Conservation (phyloP, 225 moss, liverwort and hornwort genomes). For the Lunularia cruciata region DNA sequence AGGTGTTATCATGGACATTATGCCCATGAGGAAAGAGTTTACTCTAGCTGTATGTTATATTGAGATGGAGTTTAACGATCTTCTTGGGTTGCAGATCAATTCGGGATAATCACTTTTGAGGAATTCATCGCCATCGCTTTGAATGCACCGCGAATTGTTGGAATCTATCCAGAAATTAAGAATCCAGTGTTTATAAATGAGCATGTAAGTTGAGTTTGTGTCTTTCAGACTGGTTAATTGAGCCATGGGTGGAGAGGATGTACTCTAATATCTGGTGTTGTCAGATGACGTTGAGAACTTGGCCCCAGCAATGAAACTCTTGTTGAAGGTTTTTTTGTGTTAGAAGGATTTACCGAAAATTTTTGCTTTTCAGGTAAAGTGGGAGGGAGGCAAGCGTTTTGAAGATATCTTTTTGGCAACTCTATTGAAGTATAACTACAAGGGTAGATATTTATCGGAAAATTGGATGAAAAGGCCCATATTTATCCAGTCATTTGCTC, state of each 20-base stretch:
- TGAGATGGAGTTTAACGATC: not conserved
- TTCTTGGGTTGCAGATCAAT: constrained; percentile 48
- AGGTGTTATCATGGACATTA: too few species aligned
- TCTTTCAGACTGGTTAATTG: too few species aligned
- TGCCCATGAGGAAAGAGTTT: too few species aligned
- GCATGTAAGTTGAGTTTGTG: constrained; percentile 53
- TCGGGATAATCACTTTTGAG: constrained; percentile 76
- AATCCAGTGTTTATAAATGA: constrained; percentile 77
- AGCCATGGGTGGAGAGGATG: too few species aligned
- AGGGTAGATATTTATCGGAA: constrained; percentile 59
- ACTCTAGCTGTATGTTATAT: too few species aligned
- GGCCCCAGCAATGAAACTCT: too few species aligned
- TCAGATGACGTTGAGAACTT: too few species aligned
- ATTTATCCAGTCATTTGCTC: constrained; percentile 88
- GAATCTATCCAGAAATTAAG: constrained; percentile 91
- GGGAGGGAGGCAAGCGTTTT: constrained; percentile 61
- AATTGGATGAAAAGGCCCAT: constrained; percentile 65
- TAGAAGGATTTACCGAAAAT: too few species aligned
- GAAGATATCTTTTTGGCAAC: constrained; percentile 79
- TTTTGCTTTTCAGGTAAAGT: constrained; percentile 93
- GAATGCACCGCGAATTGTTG: constrained; percentile 63
- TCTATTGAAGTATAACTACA: constrained; percentile 60
- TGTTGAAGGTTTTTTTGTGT: too few species aligned
- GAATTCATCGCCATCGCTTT: constrained; percentile 73
- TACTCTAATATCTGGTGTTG: too few species aligned